phyloP scores from a whole-genome alignment of 2,329 filamentous ascomycete species.

The Microsporum canis region DNA sequence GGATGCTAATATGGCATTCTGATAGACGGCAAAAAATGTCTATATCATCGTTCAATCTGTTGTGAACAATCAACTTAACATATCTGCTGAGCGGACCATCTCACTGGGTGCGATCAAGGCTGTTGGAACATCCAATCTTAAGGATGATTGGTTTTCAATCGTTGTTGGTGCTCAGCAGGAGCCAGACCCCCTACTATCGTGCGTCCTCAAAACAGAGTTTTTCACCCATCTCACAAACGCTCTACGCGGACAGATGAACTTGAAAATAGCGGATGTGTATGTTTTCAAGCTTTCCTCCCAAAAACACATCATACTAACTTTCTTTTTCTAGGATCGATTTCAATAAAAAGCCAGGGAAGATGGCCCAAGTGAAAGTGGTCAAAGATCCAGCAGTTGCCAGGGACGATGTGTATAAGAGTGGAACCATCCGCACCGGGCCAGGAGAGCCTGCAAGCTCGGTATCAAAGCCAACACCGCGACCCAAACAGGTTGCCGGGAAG shows the following conservation, averaged over 20 bases:
- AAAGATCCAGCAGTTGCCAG: slow-evolving; percentile 66
- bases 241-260: slow-evolving; percentile 66
- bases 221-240: slow-evolving; percentile 80
- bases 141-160: slow-evolving; percentile 95
- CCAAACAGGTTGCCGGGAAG: slow-evolving; percentile 72
- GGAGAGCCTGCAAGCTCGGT: slow-evolving; percentile 74
- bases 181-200: slow-evolving; percentile 84
- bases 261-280: slow-evolving; percentile 65
- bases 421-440: slow-evolving; percentile 71
- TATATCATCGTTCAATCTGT: slow-evolving; percentile 80
- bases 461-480: slow-evolving; percentile 75
- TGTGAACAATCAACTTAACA: slow-evolving; percentile 69
- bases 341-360: slow-evolving; percentile 94
- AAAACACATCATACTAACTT: slow-evolving; percentile 4
- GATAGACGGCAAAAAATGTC: slow-evolving; percentile 63
- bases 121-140: slow-evolving; percentile 64
- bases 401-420: slow-evolving; percentile 87
- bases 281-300: slow-evolving; percentile 16
- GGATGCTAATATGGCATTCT: slow-evolving; percentile 13
- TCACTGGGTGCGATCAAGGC: slow-evolving; percentile 82
- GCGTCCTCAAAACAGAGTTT: slow-evolving; percentile 91
- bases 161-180: slow-evolving; percentile 84
- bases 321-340: slow-evolving; percentile 58
- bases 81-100: slow-evolving; percentile 69
- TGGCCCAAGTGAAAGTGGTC: slow-evolving; percentile 74